phyloP scores from a whole-genome alignment of 305 asterid species.

The Fraxinus greggii region DNA sequence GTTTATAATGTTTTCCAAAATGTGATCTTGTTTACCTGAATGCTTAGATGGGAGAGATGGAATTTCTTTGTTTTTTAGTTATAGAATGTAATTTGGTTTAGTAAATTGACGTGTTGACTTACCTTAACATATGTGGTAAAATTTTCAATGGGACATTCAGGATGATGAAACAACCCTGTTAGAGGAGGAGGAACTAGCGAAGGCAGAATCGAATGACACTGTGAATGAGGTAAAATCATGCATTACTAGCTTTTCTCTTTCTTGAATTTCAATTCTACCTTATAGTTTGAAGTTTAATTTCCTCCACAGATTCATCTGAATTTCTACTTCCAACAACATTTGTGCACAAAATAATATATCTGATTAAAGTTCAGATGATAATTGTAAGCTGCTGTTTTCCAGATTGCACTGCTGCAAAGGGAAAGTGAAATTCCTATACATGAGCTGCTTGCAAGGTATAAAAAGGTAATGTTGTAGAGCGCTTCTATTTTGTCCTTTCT shows the following conservation, averaged over 20 bases:
- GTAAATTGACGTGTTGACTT: constrained; percentile 14
- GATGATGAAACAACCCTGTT: constrained; percentile 91
- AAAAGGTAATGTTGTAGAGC: constrained; percentile 65
- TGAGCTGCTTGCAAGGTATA: constrained; percentile 94
- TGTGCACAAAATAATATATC: constrained; percentile 20
- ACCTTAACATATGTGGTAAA: background rate
- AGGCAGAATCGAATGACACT: constrained; percentile 57
- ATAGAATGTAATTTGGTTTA: background rate
- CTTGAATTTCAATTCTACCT: background rate
- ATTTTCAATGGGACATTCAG: constrained; percentile 39
- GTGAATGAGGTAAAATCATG: constrained; percentile 59
- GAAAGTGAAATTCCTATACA: constrained; percentile 87
- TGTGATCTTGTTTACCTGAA: background rate
- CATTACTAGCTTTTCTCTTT: constrained; percentile 13
- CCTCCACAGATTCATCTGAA: constrained; percentile 14
- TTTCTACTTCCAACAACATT: constrained; percentile 14
- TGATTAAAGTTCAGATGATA: constrained; percentile 27
- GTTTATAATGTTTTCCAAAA: background rate
- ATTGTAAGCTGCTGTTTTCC: constrained; percentile 37
- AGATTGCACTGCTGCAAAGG: constrained; percentile 84
- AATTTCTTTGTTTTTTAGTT: background rate
- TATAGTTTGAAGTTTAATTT: constrained; percentile 14
- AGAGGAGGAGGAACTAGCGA: constrained; percentile 88
- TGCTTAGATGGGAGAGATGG: background rate
- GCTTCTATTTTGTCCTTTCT: constrained; percentile 19